Conservation (phyloP, 768 basidiomycete species). For the Daedaleopsis nitida region DNA sequence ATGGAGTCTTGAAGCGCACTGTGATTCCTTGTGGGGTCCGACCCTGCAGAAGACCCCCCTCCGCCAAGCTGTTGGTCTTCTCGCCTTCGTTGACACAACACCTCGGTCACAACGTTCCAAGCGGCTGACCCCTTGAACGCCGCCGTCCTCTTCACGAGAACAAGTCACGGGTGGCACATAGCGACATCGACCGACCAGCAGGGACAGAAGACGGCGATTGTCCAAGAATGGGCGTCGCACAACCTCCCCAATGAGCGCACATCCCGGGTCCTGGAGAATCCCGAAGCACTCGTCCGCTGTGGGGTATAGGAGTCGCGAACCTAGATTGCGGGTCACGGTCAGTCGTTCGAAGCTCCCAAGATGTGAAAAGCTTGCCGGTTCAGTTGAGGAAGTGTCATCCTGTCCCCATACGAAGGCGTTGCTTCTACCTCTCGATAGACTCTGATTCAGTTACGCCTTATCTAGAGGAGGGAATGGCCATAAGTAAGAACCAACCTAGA, state of each 20-base stretch:
- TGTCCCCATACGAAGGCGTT: background rate
- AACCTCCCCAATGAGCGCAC: background rate
- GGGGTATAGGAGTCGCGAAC: background rate
- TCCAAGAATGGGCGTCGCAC: background rate
- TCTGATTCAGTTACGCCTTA: background rate
- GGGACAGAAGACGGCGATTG: background rate
- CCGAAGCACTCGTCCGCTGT: background rate
- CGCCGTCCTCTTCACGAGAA: slow-evolving; percentile 14
- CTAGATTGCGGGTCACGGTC: background rate
- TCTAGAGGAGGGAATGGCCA: background rate
- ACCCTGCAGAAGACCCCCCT: background rate
- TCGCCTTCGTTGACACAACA: background rate
- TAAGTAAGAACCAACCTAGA: background rate
- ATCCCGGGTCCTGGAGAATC: background rate
- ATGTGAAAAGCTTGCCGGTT: background rate
- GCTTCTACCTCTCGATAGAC: background rate
- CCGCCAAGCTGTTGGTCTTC: background rate
- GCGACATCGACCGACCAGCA: background rate
- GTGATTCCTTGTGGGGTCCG: background rate
- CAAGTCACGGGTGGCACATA: slow-evolving; percentile 15
- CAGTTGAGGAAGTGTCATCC: background rate
- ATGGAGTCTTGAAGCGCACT: too few relatives aligned
- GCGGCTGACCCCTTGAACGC: slow-evolving; percentile 4
- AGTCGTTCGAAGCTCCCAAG: background rate
- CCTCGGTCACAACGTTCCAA: background rate